phyloP scores from a whole-genome alignment of 2,329 filamentous ascomycete genomes.

The Alternaria sp. region DNA sequence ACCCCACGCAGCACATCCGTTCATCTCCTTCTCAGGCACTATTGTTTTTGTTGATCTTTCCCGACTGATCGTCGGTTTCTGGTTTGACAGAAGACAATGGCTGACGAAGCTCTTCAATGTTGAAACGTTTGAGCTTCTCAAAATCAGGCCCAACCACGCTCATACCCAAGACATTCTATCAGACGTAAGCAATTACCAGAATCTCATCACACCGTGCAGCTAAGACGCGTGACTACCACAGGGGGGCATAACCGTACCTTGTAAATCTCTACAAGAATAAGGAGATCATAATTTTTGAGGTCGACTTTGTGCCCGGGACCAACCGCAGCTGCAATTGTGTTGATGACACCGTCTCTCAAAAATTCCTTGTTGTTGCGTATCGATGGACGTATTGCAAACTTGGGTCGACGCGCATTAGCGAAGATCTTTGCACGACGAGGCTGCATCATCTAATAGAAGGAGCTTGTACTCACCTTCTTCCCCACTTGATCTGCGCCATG shows the following conservation, averaged over 20 bases:
- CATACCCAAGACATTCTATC: slow-evolving; percentile 76
- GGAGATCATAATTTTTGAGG: slow-evolving; percentile 77
- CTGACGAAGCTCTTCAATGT: slow-evolving; percentile 76
- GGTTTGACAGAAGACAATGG: slow-evolving; percentile 42
- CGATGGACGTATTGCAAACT: slow-evolving; percentile 87
- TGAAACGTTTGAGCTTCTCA: slow-evolving; percentile 78
- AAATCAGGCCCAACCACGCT: slow-evolving; percentile 80
- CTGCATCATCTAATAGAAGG: slow-evolving; percentile 16
- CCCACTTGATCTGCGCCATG: slow-evolving; percentile 58
- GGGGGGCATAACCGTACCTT: slow-evolving; percentile 66
- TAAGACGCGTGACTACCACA: slow-evolving; percentile 14
- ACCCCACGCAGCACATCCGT: slow-evolving; percentile 4
- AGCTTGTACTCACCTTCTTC: slow-evolving; percentile 59
- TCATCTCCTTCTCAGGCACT: slow-evolving; percentile 18
- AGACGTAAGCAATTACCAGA: slow-evolving; percentile 28
- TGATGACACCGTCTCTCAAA: slow-evolving; percentile 74
- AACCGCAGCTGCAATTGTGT: slow-evolving; percentile 72
- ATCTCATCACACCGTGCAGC: slow-evolving; percentile 11
- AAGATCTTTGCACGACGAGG: slow-evolving; percentile 15
- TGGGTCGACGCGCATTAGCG: slow-evolving; percentile 27
- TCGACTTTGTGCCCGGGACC: slow-evolving; percentile 77
- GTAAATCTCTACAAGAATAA: slow-evolving; percentile 82
- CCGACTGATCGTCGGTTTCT: slow-evolving; percentile 8
- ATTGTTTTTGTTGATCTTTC: slow-evolving; percentile 9
- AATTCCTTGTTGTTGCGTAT: slow-evolving; percentile 76